Evolutionary conservation across 2,329 filamentous ascomycete genomes (phyloP).

Genomic region (Drechslera avenae): DNA sequence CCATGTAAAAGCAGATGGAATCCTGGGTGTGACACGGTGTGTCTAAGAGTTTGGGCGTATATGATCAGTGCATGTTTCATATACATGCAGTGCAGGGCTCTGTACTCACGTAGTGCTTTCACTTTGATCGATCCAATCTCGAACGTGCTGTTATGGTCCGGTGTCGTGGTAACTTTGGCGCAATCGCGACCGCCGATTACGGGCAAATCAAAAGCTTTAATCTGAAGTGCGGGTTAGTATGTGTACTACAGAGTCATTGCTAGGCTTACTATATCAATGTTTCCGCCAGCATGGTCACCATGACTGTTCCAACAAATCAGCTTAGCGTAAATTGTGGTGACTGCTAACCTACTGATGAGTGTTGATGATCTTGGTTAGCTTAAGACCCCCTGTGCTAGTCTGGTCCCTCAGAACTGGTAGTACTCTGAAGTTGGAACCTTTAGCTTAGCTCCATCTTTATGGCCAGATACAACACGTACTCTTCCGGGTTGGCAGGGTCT

Average conservation of each 20-base stretch:
- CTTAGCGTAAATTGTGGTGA: background rate
- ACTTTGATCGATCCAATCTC: slow-evolving; percentile 82
- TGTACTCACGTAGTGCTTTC: slow-evolving; percentile 66
- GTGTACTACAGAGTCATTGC: background rate
- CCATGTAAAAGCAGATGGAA: slow-evolving; percentile 92
- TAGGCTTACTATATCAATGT: slow-evolving; percentile 74
- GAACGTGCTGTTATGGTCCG: slow-evolving; percentile 76
- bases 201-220: slow-evolving; percentile 67
- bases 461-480: slow-evolving; percentile 60
- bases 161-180: slow-evolving; percentile 76
- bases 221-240: slow-evolving; percentile 44
- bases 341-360: slow-evolving; percentile 81
- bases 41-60: slow-evolving; percentile 48
- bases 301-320: slow-evolving; percentile 64
- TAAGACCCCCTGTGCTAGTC: slow-evolving; percentile 73
- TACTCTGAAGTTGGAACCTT: slow-evolving; percentile 53
- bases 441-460: background rate
- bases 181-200: slow-evolving; percentile 91
- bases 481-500: slow-evolving; percentile 77
- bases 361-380: slow-evolving; percentile 88
- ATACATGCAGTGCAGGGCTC: too few relatives aligned
- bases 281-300: slow-evolving; percentile 92
- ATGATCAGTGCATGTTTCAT: too few relatives aligned
- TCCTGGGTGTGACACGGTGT: slow-evolving; percentile 98
- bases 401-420: slow-evolving; percentile 72